Conservation (phyloP, 2,329 filamentous ascomycete genomes). For the Diaporthe caulivora region DNA sequence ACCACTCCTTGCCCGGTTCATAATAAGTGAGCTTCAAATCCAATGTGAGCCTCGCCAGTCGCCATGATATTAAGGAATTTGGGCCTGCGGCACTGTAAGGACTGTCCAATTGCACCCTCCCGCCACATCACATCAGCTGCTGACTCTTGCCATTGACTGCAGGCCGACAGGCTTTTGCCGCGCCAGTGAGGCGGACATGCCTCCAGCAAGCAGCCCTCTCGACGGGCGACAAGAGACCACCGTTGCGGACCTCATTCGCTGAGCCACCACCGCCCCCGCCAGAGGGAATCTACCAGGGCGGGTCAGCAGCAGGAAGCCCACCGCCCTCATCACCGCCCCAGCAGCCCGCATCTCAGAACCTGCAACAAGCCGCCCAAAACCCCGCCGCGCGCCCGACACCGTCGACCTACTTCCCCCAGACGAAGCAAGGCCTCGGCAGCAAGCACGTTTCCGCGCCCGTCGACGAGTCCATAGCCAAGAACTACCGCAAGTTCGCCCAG, state of each 20-base stretch:
- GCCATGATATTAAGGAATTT: slow-evolving; percentile 69
- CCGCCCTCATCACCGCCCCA: neutral
- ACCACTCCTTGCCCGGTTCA: slow-evolving; percentile 8
- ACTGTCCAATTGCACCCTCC: neutral
- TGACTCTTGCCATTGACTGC: slow-evolving; percentile 42
- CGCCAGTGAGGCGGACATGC: slow-evolving; percentile 55
- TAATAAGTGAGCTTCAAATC: slow-evolving; percentile 25
- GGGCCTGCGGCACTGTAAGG: slow-evolving; percentile 66
- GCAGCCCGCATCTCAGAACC: neutral
- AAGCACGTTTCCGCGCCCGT: neutral
- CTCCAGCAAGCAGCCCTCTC: slow-evolving; percentile 54
- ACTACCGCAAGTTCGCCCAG: slow-evolving; percentile 52
- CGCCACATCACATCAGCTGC: neutral
- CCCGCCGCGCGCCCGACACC: slow-evolving; percentile 26
- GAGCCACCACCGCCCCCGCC: slow-evolving; percentile 38
- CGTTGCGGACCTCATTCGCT: slow-evolving; percentile 44
- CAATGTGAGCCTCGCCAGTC: slow-evolving; percentile 45
- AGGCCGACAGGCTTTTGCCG: slow-evolving; percentile 68
- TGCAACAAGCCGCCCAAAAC: slow-evolving; percentile 41
- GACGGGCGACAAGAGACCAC: slow-evolving; percentile 47
- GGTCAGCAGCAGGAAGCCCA: neutral
- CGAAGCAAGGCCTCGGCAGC: neutral
- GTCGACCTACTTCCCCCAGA: neutral
- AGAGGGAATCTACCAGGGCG: neutral
- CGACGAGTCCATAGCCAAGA: slow-evolving; percentile 45